Base-by-base conservation (phyloP, 2,329 filamentous ascomycete genomes). In the Lanzia echinophila region DNA sequence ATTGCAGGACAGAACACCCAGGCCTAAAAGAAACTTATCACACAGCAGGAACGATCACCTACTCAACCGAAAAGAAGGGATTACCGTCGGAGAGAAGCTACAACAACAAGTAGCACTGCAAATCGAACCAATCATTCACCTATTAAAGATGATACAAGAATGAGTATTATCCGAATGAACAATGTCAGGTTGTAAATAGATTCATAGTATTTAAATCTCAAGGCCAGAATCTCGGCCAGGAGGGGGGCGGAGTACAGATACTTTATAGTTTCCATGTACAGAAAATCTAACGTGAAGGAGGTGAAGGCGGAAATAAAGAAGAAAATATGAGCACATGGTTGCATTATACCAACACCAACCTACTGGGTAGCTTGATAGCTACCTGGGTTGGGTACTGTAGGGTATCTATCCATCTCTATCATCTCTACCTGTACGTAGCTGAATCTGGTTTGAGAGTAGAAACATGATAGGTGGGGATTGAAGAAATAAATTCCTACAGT, bases 211-310 rank as follows among this genome's bases (percentile, higher is more conserved):
- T 39, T 39, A 17, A 22, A n/a, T 36, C 22, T 19, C 3, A 17
- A 39, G 17, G 19, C 17, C 17, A 22, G 24, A n/a, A 47, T 22
- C 20, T 17, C 42, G 32, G 43, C 24, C 15, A 39, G 36, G n/a
- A n/a, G n/a, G 28, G 36, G 47, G 15, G 47, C 24, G 50, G 39
- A 34, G 36, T 34, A 38, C 19, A 24, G 32, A 53, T 32, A 24
- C 43, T 45, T 48, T 47, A 53, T 53, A 53, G 17, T 20, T 43
- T 52, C 46, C 49, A 52, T 39, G 36, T n/a, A 10, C 36, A 17
- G 33, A 10, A 39, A 7, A 39, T 17, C 11, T n/a, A 10, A 17
- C 36, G 36, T 17, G 15, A 39, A n/a, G 36, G 32, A 19, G 12
- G 42, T 47, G 49, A 11, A 47, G 44, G 17, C 32, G 39, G 33